Evolutionary conservation across 257 asterid genomes (phyloP).

Genomic region (Catharanthus roseus): DNA sequence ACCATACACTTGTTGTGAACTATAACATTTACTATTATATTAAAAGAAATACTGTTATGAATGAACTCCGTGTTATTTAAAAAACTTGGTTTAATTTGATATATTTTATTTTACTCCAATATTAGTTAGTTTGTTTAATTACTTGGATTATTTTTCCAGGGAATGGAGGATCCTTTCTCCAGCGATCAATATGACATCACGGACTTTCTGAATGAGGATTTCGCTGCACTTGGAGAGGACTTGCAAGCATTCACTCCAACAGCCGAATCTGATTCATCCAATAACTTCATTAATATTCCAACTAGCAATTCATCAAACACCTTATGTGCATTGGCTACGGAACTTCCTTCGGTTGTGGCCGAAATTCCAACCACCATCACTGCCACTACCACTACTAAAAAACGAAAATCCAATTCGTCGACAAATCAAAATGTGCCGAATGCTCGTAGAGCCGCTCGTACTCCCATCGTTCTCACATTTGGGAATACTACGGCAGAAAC

Average conservation of each 20-base stretch:
- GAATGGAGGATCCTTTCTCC: background rate
- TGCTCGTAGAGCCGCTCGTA: background rate
- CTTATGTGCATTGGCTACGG: background rate
- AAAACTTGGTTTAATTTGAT: too few species aligned
- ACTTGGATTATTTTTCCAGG: background rate
- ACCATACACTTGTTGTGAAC: too few species aligned
- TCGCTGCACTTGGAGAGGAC: background rate
- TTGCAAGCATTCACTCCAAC: slow-evolving; percentile 1
- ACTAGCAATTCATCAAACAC: slow-evolving; percentile 2
- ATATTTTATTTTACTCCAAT: too few species aligned
- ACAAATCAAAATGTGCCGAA: background rate
- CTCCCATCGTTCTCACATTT: slow-evolving; percentile 17
- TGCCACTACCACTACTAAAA: too few species aligned
- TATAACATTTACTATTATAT: too few species aligned
- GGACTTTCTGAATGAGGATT: background rate
- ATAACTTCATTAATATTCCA: slow-evolving; percentile 6
- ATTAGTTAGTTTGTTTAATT: too few species aligned
- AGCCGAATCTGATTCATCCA: background rate
- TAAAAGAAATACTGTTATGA: too few species aligned
- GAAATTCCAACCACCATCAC: slow-evolving; percentile 3
- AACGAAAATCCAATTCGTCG: background rate
- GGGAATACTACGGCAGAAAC: slow-evolving; percentile 11
- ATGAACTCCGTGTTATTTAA: too few species aligned
- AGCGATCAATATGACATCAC: background rate
- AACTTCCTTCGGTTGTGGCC: background rate